phyloP scores from a whole-genome alignment of 2,329 filamentous ascomycete species.

The Immersiporthe knoxdaviesiana region DNA sequence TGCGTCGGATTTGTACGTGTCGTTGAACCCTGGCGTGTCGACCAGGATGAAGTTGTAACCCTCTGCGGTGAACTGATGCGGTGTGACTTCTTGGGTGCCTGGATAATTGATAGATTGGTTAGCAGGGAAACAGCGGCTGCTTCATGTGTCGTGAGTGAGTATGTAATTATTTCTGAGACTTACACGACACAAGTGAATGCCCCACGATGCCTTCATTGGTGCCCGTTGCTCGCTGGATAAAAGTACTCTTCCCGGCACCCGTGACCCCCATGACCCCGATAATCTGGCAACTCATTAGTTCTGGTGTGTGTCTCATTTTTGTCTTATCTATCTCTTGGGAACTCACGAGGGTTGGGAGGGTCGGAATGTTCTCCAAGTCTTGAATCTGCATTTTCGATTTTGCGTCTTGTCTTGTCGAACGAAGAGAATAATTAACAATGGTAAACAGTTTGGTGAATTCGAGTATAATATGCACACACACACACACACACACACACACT shows the following conservation, averaged over 20 bases:
- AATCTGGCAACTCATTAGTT: neutral
- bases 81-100: slow-evolving; percentile 3
- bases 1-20: slow-evolving; percentile 7
- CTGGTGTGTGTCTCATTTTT: neutral
- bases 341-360: slow-evolving; percentile 5
- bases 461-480: too few relatives aligned
- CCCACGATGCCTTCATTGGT: slow-evolving; percentile 5
- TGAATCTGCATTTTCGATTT: neutral
- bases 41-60: slow-evolving; percentile 8
- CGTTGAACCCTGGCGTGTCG: slow-evolving; percentile 14
- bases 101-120: neutral
- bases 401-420: neutral
- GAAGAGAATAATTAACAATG: neutral
- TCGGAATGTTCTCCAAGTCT: neutral
- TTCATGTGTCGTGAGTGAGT: too few relatives aligned
- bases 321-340: neutral
- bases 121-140: too few relatives aligned
- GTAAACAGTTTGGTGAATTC: neutral
- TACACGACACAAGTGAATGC: slow-evolving; percentile 9
- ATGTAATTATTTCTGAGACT: too few relatives aligned
- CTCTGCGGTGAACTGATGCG: neutral
- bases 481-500: too few relatives aligned
- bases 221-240: slow-evolving; percentile 2
- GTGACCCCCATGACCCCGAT: slow-evolving; percentile 6
- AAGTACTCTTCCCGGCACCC: neutral